A percentile compares a stretch with the other conserved stretches of the same genome.
Conservation (phyloP, 2,329 filamentous ascomycete species). For the Penicillium frequentans region DNA sequence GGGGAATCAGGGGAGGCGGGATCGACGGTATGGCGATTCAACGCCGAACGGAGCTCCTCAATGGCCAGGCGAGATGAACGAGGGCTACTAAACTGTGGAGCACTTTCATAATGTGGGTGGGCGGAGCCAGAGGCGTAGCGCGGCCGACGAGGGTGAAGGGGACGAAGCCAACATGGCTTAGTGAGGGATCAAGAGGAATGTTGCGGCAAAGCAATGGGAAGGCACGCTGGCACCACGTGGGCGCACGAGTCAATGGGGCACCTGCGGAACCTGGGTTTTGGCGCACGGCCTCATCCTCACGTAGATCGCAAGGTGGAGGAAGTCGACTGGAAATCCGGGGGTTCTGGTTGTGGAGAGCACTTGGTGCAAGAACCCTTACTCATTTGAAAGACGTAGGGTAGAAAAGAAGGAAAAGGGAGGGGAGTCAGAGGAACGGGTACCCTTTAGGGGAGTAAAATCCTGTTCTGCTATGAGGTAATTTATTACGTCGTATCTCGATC, state of each 20-base stretch:
- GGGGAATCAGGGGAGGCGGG: constrained; percentile 31
- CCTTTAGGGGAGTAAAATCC: constrained; percentile 8
- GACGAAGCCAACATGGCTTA: constrained; percentile 42
- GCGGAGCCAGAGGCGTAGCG: constrained; percentile 32
- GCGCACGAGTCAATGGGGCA: constrained; percentile 37
- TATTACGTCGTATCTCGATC: constrained; percentile 7
- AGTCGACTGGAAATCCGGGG: constrained; percentile 7
- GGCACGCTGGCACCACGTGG: constrained; percentile 37
- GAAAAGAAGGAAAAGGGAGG: not conserved
- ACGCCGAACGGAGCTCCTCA: constrained; percentile 42
- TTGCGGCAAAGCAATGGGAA: constrained; percentile 21
- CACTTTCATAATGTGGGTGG: constrained; percentile 33
- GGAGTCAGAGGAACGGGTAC: not conserved
- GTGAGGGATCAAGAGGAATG: constrained; percentile 15
- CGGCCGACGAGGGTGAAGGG: constrained; percentile 40
- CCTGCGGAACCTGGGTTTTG: constrained; percentile 32
- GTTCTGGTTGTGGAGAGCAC: not conserved
- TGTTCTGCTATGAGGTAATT: constrained; percentile 16
- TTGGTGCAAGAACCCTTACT: constrained; percentile 1
- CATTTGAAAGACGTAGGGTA: constrained; percentile 1
- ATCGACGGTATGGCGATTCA: constrained; percentile 41
- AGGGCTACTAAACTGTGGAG: constrained; percentile 33
- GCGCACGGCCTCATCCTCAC: constrained; percentile 32
- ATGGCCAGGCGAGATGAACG: constrained; percentile 39
- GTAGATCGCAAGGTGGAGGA: constrained; percentile 8